phyloP scores from a whole-genome alignment of 306 rosid genomes.

The Sicyos edulis region DNA sequence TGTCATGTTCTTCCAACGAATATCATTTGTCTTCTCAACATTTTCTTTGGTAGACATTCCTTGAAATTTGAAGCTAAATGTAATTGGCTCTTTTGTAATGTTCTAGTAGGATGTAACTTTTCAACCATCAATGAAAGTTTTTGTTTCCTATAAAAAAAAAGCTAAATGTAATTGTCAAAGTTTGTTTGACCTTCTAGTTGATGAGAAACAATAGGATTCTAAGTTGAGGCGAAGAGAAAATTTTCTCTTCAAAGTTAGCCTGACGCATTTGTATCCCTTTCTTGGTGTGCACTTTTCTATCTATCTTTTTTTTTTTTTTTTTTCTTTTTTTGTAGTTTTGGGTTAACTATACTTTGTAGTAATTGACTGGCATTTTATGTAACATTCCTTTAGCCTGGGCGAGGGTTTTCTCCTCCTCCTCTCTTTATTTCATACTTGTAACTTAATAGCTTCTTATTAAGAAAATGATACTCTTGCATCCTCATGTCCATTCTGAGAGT shows the following conservation, averaged over 20 bases:
- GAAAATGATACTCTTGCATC: neutral
- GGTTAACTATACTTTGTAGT: neutral
- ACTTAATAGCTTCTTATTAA: neutral
- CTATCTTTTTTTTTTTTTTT: neutral
- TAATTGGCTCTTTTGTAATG: no score
- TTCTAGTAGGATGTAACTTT: no score
- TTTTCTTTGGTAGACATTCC: neutral
- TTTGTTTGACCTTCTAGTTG: neutral
- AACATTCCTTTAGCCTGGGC: neutral
- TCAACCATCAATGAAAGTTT: no score
- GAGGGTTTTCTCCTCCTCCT: neutral
- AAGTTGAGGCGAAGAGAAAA: neutral
- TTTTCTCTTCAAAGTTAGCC: neutral
- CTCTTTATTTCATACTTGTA: neutral
- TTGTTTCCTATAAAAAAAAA: no score
- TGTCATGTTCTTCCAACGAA: neutral
- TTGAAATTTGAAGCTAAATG: neutral
- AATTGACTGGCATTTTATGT: neutral
- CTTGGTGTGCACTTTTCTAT: neutral
- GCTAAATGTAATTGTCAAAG: neutral
- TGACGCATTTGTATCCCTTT: neutral
- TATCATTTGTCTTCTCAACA: neutral
- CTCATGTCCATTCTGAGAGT: neutral
- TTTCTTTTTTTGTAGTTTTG: neutral
- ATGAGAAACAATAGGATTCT: neutral